Percentiles rank a stretch among this genome's conserved stretches.
These are phyloP conservation scores for Oryza officinalis DNA, from an alignment of 176 grass and related monocot species.

Conservation along the genomic window DNA sequence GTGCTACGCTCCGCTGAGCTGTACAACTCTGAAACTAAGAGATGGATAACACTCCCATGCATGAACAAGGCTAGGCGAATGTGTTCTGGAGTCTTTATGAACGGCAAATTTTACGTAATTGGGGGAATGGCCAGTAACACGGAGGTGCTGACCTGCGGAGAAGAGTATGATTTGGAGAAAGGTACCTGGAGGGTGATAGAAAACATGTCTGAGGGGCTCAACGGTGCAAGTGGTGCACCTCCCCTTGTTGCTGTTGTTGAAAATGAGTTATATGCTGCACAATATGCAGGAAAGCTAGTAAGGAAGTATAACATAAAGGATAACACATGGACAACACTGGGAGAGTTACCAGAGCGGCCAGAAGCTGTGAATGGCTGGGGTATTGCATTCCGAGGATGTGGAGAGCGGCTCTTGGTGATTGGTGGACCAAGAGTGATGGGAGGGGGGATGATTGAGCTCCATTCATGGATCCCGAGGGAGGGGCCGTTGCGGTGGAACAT, in stretches of 20 bases:
- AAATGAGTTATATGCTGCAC: constrained; percentile 83
- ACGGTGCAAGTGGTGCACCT: constrained; percentile 80
- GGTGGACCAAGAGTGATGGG: constrained; percentile 84
- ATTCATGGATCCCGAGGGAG: constrained; percentile 84
- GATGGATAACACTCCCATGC: constrained; percentile 76
- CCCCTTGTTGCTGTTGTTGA: constrained; percentile 89
- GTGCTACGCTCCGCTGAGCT: constrained; percentile 78
- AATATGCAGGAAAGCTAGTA: constrained; percentile 84
- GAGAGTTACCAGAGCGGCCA: constrained; percentile 81
- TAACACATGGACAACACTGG: constrained; percentile 85
- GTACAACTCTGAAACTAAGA: constrained; percentile 81
- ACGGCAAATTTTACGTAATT: constrained; percentile 91
- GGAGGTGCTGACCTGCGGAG: constrained; percentile 87
- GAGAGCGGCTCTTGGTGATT: constrained; percentile 85
- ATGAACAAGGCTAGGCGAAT: constrained; percentile 83
- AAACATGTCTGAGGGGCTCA: constrained; percentile 82
- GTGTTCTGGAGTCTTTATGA: constrained; percentile 96
- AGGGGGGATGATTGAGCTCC: constrained; percentile 91
- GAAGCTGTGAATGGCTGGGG: constrained; percentile 99
- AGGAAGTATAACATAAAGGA: constrained; percentile 77
- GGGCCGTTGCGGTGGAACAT: constrained; percentile 80
- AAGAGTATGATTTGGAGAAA: constrained; percentile 84
- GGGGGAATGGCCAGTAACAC: constrained; percentile 80
- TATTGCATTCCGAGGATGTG: constrained; percentile 92
- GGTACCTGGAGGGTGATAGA: constrained; percentile 82